Conservation (phyloP, 2,329 filamentous ascomycete genomes). For the Phyllosticta capitalensis region DNA sequence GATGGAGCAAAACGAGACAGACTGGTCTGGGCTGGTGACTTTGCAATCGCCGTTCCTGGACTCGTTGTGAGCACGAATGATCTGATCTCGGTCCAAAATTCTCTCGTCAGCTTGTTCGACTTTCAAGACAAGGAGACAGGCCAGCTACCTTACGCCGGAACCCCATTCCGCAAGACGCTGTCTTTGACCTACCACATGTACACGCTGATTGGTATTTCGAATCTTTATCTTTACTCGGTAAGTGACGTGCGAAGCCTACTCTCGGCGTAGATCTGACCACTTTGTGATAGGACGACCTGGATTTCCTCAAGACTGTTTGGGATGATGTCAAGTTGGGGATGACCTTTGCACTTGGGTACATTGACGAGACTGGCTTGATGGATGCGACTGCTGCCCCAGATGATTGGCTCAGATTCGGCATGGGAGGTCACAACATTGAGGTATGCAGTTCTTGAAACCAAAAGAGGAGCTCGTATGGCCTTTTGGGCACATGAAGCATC, state of each 20-base stretch:
- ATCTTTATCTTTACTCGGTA: conserved; percentile 36
- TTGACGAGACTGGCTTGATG: conserved; percentile 36
- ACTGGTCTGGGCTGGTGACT: conserved; percentile 40
- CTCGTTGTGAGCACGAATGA: conserved; percentile 29
- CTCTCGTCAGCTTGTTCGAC: conserved; percentile 18
- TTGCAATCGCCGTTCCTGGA: conserved; percentile 40
- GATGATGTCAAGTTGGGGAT: conserved; percentile 34
- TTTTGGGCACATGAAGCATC: conserved; percentile 25
- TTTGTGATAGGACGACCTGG: conserved; percentile 25
- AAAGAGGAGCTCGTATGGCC: background rate
- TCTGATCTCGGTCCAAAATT: conserved; percentile 37
- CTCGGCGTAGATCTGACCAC: background rate
- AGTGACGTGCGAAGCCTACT: conserved; percentile 2
- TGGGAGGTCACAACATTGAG: conserved; percentile 41
- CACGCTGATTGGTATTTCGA: conserved; percentile 35
- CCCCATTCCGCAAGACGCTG: conserved; percentile 30
- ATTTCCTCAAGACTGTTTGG: conserved; percentile 36
- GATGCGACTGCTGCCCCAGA: conserved; percentile 33
- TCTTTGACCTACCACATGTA: conserved; percentile 50
- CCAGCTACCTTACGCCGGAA: conserved; percentile 38
- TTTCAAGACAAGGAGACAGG: conserved; percentile 21
- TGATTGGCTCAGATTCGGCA: conserved; percentile 43
- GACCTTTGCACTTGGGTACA: conserved; percentile 31
- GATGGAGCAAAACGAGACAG: conserved; percentile 35
- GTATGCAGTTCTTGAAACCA: conserved; percentile 17